Evolutionary conservation across 106 monocot species (phyloP).

Genomic region (Dendrobium catenatum): DNA sequence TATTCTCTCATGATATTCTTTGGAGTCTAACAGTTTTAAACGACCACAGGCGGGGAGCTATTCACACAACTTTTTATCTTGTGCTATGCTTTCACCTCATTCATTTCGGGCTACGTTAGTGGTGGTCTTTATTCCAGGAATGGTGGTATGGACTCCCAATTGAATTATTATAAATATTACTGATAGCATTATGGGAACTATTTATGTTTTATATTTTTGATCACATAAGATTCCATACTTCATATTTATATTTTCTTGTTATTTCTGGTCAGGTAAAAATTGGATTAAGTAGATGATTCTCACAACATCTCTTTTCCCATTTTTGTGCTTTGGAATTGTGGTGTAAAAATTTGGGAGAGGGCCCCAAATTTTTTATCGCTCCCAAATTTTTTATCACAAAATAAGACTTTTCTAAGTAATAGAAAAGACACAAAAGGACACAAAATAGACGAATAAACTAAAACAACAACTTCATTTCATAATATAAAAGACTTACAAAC

Average conservation of each 20-base stretch:
- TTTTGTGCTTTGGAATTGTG: conserved; percentile 43
- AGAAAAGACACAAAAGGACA: too few relatives aligned
- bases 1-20: background rate
- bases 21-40: background rate
- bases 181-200: background rate
- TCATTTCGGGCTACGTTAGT: conserved; percentile 31
- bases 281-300: conserved; percentile 54
- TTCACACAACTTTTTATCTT: conserved; percentile 86
- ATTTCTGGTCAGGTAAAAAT: conserved; percentile 40
- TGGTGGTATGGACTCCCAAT: conserved; percentile 1
- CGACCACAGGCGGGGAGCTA: conserved; percentile 60
- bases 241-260: background rate
- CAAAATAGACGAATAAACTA: too few relatives aligned
- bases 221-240: background rate
- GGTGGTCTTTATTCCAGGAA: conserved; percentile 4
- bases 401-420: too few relatives aligned
- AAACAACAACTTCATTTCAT: too few relatives aligned
- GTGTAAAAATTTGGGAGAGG: too few relatives aligned
- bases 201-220: background rate
- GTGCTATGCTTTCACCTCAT: conserved; percentile 94
- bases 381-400: too few relatives aligned
- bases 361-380: too few relatives aligned
- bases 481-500: too few relatives aligned
- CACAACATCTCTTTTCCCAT: conserved; percentile 49
- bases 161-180: background rate